Evolutionary conservation across 352 stramenopile genomes (phyloP).

Genomic region (Aphanomyces cochlioides): DNA sequence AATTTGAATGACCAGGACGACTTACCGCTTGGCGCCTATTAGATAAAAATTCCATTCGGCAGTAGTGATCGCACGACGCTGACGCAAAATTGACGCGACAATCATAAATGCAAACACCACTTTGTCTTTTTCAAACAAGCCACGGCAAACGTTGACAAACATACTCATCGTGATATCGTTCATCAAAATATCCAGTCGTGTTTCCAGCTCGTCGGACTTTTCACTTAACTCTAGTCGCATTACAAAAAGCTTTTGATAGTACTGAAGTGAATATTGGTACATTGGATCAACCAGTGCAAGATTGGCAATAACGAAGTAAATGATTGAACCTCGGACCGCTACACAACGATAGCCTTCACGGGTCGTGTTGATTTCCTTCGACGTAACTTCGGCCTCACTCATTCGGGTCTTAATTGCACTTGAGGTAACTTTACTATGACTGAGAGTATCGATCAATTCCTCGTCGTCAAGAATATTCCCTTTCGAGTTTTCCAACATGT

Average conservation of each 20-base stretch:
- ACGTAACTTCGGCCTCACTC: conserved; percentile 86
- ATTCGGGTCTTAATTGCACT: conserved; percentile 88
- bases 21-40: conserved; percentile 72
- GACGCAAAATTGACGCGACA: conserved; percentile 78
- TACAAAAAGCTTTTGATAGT: conserved; percentile 91
- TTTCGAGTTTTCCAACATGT: conserved; percentile 90
- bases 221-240: conserved; percentile 80
- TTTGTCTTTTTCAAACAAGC: conserved; percentile 95
- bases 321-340: conserved; percentile 85
- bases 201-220: conserved; percentile 74
- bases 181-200: conserved; percentile 87
- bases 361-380: conserved; percentile 85
- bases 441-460: conserved; percentile 89
- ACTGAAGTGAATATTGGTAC: conserved; percentile 95
- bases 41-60: conserved; percentile 88
- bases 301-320: conserved; percentile 93
- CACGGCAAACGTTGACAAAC: conserved; percentile 92
- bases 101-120: conserved; percentile 94
- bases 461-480: conserved; percentile 94
- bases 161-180: conserved; percentile 90
- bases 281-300: conserved; percentile 91
- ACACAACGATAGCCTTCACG: conserved; percentile 90
- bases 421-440: conserved; percentile 87
- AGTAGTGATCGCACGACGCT: conserved; percentile 59
- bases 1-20: neutral